Evolutionary conservation across 1,139 yeast species (phyloP), one percentile per base, ranked within the genome.

Genomic region (Blastobotrys buckinghamii): DNA sequence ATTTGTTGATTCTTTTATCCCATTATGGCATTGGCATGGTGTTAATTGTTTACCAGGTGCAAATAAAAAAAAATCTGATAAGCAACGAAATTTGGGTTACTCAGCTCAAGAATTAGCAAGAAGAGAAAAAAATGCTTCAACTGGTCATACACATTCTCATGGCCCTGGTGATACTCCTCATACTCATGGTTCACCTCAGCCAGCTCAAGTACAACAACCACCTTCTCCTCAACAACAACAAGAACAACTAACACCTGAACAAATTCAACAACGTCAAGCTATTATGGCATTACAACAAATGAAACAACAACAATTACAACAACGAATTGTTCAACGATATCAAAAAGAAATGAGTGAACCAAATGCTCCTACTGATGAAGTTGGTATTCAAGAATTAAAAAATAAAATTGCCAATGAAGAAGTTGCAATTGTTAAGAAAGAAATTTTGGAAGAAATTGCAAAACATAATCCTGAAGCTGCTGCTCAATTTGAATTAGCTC

Each of bases 1-100:
- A 24, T 86, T 94, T 55, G 65, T 92, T 55, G 97, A 90, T 54
- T 84, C 96, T 73, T 92, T 94, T 73, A 76, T 77, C 57, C 99
- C 99, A 1, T 59, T 84, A 7, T 92, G 86, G 65, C 95, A 81
- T 6, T 92, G 95, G 90, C 89, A 88, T 59, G 86, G 70, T 19
- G 48, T 57, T 27, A 55, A 59, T 47, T 60, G 60, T 44, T 56
- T 64, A 44, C 69, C 69, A 35, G 57, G 56, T 53, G 59, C 55
- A 41, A 56, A 56, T 55, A 57, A 51, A 58, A 61, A 56, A 49
- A 53, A 53, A 47, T 53, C 49, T 49, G 52, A 51, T 39, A 55
- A 56, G 51, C 48, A 49, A 46, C 39, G 45, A 19, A 52, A 51
- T 37, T 30, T 45, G 34, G 55, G 53, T 2, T 43, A 39, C 10